Evolutionary conservation across 768 basidiomycete species (phyloP).

Genomic region (Clavaria fumosa): DNA sequence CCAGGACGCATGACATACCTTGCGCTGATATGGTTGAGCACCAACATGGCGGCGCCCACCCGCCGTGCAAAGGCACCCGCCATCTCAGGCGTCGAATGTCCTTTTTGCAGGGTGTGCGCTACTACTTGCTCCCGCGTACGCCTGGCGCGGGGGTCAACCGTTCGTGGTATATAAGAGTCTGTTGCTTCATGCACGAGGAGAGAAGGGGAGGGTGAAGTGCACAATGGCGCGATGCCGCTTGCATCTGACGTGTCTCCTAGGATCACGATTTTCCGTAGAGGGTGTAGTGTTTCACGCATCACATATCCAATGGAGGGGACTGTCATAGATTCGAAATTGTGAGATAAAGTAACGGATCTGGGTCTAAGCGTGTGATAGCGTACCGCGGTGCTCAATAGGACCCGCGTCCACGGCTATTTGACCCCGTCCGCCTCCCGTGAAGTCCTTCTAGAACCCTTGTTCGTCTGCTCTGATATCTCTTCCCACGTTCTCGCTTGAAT

Average conservation of each 20-base stretch:
- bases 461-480: slow-evolving; percentile 34
- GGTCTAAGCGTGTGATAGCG: slow-evolving; percentile 10
- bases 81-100: slow-evolving; percentile 68
- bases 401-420: slow-evolving; percentile 53
- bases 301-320: slow-evolving; percentile 74
- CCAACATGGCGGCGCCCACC: slow-evolving; percentile 42
- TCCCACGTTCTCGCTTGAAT: slow-evolving; percentile 51
- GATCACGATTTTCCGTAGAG: slow-evolving; percentile 50
- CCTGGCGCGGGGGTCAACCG: slow-evolving; percentile 34
- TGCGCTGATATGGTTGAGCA: slow-evolving; percentile 66
- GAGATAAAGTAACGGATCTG: not conserved
- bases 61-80: slow-evolving; percentile 60
- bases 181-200: slow-evolving; percentile 82
- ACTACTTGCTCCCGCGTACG: slow-evolving; percentile 27
- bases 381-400: slow-evolving; percentile 64
- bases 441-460: slow-evolving; percentile 52
- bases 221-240: slow-evolving; percentile 40
- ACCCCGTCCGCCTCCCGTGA: slow-evolving; percentile 29
- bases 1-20: slow-evolving; percentile 26
- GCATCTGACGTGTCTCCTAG: slow-evolving; percentile 69
- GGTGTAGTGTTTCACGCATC: slow-evolving; percentile 37
- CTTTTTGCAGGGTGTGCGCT: slow-evolving; percentile 41
- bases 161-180: slow-evolving; percentile 48
- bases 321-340: slow-evolving; percentile 20
- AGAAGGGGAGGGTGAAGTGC: slow-evolving; percentile 31